Evolutionary conservation across 2,329 filamentous ascomycete species (phyloP).

Genomic region (Botryotinia globosa): DNA sequence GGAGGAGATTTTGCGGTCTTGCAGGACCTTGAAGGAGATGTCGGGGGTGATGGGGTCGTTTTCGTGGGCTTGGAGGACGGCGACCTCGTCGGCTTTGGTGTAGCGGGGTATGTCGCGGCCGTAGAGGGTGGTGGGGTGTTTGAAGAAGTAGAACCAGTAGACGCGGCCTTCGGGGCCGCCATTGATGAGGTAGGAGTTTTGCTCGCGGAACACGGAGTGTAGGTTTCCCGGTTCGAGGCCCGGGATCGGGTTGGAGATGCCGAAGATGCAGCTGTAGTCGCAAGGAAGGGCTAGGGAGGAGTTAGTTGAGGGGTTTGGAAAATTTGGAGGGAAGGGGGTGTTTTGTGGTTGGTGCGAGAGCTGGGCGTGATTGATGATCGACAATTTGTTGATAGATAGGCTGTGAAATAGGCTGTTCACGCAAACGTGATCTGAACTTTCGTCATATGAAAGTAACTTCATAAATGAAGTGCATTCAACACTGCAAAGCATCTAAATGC

Average conservation of each 20-base stretch:
- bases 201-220: constrained; percentile 21
- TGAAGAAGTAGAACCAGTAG: constrained; percentile 27
- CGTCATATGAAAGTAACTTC: not conserved
- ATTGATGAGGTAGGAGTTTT: constrained; percentile 23
- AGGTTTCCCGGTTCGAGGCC: constrained; percentile 22
- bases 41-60: constrained; percentile 19
- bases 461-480: not conserved
- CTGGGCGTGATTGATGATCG: not conserved
- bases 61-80: constrained; percentile 13
- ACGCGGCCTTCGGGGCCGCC: constrained; percentile 22
- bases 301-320: not conserved
- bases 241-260: constrained; percentile 21
- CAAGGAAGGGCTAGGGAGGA: not conserved
- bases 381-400: not conserved
- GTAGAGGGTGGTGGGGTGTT: constrained; percentile 21
- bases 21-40: constrained; percentile 25
- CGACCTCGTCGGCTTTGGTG: constrained; percentile 24
- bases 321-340: too few relatives aligned
- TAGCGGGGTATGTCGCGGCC: constrained; percentile 26
- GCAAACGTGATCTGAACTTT: not conserved
- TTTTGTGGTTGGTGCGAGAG: not conserved
- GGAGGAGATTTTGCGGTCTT: constrained; percentile 17
- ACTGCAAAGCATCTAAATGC: not conserved
- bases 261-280: constrained; percentile 29
- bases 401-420: not conserved